phyloP scores from a whole-genome alignment of 345 rosid species.

The Gossypioides kirkii region DNA sequence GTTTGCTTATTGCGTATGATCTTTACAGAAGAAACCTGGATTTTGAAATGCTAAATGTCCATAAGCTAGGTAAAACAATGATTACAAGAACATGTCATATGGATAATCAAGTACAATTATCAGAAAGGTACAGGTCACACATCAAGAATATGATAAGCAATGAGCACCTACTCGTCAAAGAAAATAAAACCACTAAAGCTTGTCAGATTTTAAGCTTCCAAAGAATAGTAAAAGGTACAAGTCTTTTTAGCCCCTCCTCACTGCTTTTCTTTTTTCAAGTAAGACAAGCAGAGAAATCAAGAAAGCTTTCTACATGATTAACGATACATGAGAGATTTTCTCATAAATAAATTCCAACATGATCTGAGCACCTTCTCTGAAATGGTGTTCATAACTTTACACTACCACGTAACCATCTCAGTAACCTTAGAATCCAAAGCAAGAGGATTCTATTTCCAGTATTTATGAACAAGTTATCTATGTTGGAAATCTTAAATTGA shows the following conservation, averaged over 20 bases:
- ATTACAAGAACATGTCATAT: neutral
- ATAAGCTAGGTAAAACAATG: too few relatives aligned
- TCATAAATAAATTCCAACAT: neutral
- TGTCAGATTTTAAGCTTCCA: neutral
- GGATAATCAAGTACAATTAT: neutral
- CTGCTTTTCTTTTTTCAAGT: neutral
- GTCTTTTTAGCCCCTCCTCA: neutral
- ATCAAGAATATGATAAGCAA: neutral
- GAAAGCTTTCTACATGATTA: neutral
- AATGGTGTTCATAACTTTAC: neutral
- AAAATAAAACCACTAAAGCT: neutral
- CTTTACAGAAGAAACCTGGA: slow-evolving; percentile 74
- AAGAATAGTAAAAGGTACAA: neutral
- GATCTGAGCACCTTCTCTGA: neutral
- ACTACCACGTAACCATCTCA: neutral
- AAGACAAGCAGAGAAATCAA: neutral
- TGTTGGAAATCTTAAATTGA: neutral
- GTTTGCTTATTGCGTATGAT: slow-evolving; percentile 92
- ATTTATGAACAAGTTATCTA: neutral
- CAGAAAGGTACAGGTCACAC: neutral
- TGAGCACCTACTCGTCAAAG: neutral
- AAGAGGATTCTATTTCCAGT: neutral
- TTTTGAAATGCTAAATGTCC: slow-evolving; percentile 6
- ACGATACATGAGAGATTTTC: too few relatives aligned
- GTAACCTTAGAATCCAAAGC: neutral